Percentiles rank a stretch among this genome's conserved stretches.
Conservation (phyloP, 2,329 filamentous ascomycete genomes). For the Phoma sp. region DNA sequence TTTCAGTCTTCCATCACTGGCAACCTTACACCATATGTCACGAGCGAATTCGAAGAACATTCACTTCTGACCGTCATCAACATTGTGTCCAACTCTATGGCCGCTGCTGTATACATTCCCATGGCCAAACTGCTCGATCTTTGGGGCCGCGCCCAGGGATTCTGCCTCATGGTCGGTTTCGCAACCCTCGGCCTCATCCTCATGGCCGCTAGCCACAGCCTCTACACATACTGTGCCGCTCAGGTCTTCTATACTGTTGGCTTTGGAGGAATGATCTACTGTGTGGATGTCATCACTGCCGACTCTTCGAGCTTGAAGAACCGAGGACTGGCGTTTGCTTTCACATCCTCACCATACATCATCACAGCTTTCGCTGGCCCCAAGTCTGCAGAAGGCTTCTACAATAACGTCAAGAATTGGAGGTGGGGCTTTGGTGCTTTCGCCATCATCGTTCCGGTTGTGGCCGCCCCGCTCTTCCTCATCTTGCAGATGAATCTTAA, state of each 20-base stretch:
- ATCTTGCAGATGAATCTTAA: constrained; percentile 59
- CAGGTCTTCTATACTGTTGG: constrained; percentile 55
- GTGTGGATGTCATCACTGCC: constrained; percentile 67
- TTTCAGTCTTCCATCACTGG: constrained; percentile 47
- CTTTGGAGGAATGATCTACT: constrained; percentile 65
- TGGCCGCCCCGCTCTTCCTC: constrained; percentile 64
- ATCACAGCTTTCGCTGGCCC: constrained; percentile 23
- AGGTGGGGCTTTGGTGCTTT: constrained; percentile 72
- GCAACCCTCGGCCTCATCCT: constrained; percentile 59
- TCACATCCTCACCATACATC: constrained; percentile 27
- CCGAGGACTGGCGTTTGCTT: constrained; percentile 66
- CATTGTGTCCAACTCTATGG: constrained; percentile 34
- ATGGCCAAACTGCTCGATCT: constrained; percentile 49
- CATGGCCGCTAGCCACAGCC: constrained; percentile 66
- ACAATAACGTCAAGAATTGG: constrained; percentile 26
- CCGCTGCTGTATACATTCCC: constrained; percentile 46
- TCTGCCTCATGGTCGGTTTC: constrained; percentile 39
- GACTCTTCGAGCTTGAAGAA: constrained; percentile 65
- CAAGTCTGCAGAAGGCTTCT: constrained; percentile 52
- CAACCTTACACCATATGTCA: constrained; percentile 44
- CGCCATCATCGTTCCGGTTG: constrained; percentile 65
- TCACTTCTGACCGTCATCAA: constrained; percentile 34
- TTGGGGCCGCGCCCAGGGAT: constrained; percentile 48
- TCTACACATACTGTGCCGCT: constrained; percentile 45
- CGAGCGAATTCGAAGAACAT: constrained; percentile 33